Conservation (phyloP, 2,329 filamentous ascomycete species). For the Sporothrix pallida region DNA sequence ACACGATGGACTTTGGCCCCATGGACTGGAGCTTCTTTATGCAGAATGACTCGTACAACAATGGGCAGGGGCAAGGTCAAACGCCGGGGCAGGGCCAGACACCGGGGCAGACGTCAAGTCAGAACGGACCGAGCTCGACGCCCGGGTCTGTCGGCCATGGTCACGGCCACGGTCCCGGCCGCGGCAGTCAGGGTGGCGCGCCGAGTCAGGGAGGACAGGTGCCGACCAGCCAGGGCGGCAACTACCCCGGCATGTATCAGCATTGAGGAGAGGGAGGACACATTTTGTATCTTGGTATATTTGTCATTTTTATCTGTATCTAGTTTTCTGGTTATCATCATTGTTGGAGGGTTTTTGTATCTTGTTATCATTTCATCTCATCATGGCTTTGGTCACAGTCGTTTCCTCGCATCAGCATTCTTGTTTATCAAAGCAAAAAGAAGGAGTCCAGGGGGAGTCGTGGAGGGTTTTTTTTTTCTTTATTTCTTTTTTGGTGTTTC, state of each 20-base stretch:
- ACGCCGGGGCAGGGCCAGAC: neutral
- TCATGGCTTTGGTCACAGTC: neutral
- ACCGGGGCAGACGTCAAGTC: too few species aligned
- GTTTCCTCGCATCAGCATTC: too few species aligned
- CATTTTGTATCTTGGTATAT: neutral
- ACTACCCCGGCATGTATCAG: conserved; percentile 35
- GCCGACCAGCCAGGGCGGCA: neutral
- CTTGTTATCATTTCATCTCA: neutral
- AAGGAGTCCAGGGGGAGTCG: neutral
- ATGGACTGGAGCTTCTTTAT: conserved; percentile 60
- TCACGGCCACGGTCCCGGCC: neutral
- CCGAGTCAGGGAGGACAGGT: neutral
- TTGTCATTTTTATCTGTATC: conserved; percentile 9
- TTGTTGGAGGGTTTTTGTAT: conserved; percentile 5
- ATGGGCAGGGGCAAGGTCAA: conserved; percentile 17
- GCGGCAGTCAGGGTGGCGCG: too few species aligned
- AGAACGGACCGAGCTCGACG: neutral
- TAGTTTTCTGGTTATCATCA: neutral
- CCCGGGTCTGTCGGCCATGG: neutral
- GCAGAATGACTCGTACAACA: conserved; percentile 45
- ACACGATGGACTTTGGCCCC: conserved; percentile 43
- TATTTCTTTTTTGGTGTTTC: too few species aligned
- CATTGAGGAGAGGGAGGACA: too few species aligned
- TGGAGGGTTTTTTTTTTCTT: neutral
- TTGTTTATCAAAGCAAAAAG: neutral